Evolutionary conservation across 2,329 filamentous ascomycete genomes (phyloP).

Genomic region (Sphaerulina musiva): DNA sequence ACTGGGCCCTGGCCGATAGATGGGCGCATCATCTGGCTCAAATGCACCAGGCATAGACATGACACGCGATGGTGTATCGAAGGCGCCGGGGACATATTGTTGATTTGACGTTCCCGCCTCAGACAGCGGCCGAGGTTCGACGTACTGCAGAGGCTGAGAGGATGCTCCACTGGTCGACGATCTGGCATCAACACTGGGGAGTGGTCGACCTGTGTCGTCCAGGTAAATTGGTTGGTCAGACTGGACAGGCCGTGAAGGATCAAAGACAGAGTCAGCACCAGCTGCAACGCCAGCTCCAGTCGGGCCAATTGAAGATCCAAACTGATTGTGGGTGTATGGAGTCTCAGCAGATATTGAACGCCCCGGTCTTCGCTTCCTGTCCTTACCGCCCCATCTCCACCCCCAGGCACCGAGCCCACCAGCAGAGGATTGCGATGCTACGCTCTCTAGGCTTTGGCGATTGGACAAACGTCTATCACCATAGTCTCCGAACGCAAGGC

Average conservation of each 20-base stretch:
- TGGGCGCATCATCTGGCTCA: constrained; percentile 31
- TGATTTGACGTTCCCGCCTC: constrained; percentile 48
- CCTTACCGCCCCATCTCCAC: constrained; percentile 53
- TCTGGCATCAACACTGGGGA: constrained; percentile 27
- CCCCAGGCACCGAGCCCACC: constrained; percentile 46
- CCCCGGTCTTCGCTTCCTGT: constrained; percentile 37
- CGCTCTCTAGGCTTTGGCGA: constrained; percentile 47
- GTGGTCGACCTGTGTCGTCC: constrained; percentile 39
- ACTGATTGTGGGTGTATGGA: constrained; percentile 18
- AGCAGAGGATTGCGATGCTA: constrained; percentile 49
- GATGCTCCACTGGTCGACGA: constrained; percentile 38
- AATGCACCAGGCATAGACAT: constrained; percentile 30
- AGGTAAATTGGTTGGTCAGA: constrained; percentile 16
- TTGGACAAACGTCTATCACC: constrained; percentile 32
- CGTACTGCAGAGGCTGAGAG: constrained; percentile 52
- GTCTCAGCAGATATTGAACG: constrained; percentile 13
- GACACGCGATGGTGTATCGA: constrained; percentile 34
- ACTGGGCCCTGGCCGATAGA: constrained; percentile 52
- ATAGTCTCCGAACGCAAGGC: constrained; percentile 55
- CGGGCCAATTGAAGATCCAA: constrained; percentile 33
- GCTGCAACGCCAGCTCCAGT: constrained; percentile 37
- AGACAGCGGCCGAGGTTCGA: constrained; percentile 60
- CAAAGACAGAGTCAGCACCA: constrained; percentile 36
- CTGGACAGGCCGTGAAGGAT: constrained; percentile 32
- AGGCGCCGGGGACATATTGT: constrained; percentile 29